Evolutionary conservation across 495 filamentous ascomycete genomes (phyloP).

Genomic region (Neurospora sublineolata): DNA sequence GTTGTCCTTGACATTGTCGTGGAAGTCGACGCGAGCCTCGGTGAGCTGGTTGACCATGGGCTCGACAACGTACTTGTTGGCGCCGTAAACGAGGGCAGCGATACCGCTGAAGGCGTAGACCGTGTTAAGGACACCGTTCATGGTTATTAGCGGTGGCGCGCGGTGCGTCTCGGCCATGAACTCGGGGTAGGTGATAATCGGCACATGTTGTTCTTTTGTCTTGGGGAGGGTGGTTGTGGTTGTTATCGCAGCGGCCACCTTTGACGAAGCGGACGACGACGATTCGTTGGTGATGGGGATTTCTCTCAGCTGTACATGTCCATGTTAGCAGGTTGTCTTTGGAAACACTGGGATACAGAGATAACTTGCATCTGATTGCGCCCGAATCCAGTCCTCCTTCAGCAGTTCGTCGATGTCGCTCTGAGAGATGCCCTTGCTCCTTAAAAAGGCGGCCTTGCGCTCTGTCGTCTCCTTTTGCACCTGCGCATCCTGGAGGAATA

Average conservation of each 20-base stretch:
- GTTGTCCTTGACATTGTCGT: conserved; percentile 50
- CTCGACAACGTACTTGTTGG: conserved; percentile 65
- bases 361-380: conserved; percentile 20
- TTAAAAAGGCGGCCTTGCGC: conserved; percentile 66
- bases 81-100: conserved; percentile 64
- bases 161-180: conserved; percentile 62
- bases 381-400: conserved; percentile 25
- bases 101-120: conserved; percentile 64
- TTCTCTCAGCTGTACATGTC: not conserved
- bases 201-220: conserved; percentile 46
- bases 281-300: conserved; percentile 1
- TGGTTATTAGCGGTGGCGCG: conserved; percentile 62
- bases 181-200: conserved; percentile 97
- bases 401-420: conserved; percentile 60
- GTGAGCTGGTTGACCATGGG: conserved; percentile 73
- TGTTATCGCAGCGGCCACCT: not conserved
- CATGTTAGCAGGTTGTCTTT: conserved; percentile 1
- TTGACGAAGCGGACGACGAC: not conserved
- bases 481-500: conserved; percentile 70
- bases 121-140: conserved; percentile 60
- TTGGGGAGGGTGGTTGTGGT: conserved; percentile 7
- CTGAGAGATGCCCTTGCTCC: conserved; percentile 61
- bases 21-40: conserved; percentile 70
- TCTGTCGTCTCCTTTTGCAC: conserved; percentile 58
- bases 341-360: not conserved